These are phyloP conservation scores for Alopecurus myosuroides DNA, from an alignment of 176 grass and related monocot genomes.

Conservation along the genomic window DNA sequence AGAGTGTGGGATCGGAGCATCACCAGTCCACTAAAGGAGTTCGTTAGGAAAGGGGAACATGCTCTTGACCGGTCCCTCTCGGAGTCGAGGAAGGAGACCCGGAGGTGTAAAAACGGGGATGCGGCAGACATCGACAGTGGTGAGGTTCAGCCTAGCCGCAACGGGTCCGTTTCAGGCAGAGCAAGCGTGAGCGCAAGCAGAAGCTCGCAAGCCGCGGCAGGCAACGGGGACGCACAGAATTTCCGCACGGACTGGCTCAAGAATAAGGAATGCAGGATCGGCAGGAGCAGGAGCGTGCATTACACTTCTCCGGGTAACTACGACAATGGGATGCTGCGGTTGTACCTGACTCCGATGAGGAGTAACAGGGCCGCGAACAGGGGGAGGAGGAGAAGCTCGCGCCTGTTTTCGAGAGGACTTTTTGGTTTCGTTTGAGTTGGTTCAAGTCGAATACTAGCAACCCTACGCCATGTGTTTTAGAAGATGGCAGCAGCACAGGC, in stretches of 20 bases:
- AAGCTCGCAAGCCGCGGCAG: constrained; percentile 22
- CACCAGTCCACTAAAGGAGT: constrained; percentile 60
- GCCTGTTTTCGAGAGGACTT: constrained; percentile 54
- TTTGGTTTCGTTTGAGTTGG: constrained; percentile 72
- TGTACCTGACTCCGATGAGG: constrained; percentile 96
- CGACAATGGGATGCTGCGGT: constrained; percentile 84
- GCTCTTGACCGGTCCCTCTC: constrained; percentile 72
- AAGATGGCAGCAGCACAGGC: constrained; percentile 55
- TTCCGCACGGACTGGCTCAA: constrained; percentile 41
- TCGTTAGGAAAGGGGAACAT: constrained; percentile 55
- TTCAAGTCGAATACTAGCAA: constrained; percentile 12
- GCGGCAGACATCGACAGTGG: constrained; percentile 19
- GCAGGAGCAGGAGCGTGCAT: constrained; percentile 93
- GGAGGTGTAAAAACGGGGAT: constrained; percentile 42
- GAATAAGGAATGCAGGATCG: constrained; percentile 63
- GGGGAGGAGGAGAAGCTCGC: constrained; percentile 65
- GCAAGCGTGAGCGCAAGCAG: constrained; percentile 10
- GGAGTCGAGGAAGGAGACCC: constrained; percentile 56
- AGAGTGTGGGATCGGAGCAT: constrained; percentile 82
- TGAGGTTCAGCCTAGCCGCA: constrained; percentile 21
- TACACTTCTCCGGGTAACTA: constrained; percentile 84
- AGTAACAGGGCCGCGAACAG: constrained; percentile 49
- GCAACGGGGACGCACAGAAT: constrained; percentile 30
- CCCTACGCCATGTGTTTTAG: constrained; percentile 31
- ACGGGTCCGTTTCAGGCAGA: constrained; percentile 16